Evolutionary conservation across 805 yeast species (phyloP).

Genomic region (Torulaspora maleeae): DNA sequence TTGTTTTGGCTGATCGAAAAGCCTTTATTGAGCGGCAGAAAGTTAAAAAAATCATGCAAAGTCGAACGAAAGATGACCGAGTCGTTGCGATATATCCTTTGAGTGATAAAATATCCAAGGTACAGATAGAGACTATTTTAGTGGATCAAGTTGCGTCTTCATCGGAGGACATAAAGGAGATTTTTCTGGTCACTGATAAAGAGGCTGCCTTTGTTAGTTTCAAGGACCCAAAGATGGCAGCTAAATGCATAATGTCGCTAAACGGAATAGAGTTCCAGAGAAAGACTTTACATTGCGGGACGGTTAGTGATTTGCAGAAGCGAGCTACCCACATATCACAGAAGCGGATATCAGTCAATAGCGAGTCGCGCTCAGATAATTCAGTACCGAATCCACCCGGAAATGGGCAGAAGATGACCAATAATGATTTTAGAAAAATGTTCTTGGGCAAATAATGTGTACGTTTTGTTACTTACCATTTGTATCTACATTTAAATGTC

Average conservation of each 20-base stretch:
- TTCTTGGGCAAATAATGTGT: constrained; percentile 27
- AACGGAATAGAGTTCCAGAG: constrained; percentile 40
- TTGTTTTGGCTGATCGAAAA: constrained; percentile 44
- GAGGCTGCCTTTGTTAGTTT: constrained; percentile 51
- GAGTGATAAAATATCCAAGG: constrained; percentile 26
- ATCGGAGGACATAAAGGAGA: constrained; percentile 33
- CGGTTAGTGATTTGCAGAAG: constrained; percentile 33
- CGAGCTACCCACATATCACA: neutral
- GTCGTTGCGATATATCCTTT: constrained; percentile 30
- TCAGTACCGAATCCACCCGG: neutral
- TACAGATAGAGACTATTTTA: constrained; percentile 20
- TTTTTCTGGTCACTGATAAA: constrained; percentile 44
- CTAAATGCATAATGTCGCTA: constrained; percentile 45
- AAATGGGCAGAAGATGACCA: constrained; percentile 25
- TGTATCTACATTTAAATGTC: neutral
- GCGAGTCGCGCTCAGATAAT: neutral
- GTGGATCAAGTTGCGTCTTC: constrained; percentile 9
- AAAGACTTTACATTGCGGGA: constrained; percentile 33
- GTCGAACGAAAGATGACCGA: constrained; percentile 11
- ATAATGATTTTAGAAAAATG: constrained; percentile 39
- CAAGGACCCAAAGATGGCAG: constrained; percentile 42
- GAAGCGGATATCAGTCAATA: neutral
- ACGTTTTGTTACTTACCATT: neutral
- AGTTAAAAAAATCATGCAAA: constrained; percentile 29
- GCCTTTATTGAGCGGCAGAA: constrained; percentile 35